These are phyloP conservation scores for Parietaria judaica DNA, from an alignment of 306 rosid genomes.

Conservation along the genomic window DNA sequence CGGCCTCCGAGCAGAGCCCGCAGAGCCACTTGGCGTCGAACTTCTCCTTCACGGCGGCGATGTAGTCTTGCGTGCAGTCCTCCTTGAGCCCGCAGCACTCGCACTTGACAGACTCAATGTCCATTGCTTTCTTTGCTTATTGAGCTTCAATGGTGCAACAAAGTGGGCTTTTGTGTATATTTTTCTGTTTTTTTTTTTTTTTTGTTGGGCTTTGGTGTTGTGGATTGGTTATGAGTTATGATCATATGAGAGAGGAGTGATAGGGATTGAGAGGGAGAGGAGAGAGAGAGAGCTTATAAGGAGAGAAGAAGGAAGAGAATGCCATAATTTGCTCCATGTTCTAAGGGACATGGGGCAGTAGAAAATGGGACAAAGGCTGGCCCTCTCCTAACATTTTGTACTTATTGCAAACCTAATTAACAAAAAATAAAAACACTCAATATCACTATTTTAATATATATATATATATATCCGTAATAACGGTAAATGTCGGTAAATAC, in stretches of 20 bases:
- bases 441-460: background rate
- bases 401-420: slow-evolving; percentile 24
- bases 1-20: slow-evolving; percentile 98
- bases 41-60: slow-evolving; percentile 54
- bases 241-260: background rate
- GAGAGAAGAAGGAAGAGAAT: slow-evolving; percentile 17
- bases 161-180: slow-evolving; percentile 23
- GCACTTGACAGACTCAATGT: slow-evolving; percentile 78
- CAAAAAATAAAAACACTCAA: slow-evolving; percentile 7
- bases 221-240: slow-evolving; percentile 18
- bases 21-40: slow-evolving; percentile 93
- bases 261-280: background rate
- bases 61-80: slow-evolving; percentile 87
- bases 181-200: slow-evolving; percentile 15
- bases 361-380: slow-evolving; percentile 45
- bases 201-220: slow-evolving; percentile 19
- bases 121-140: slow-evolving; percentile 43
- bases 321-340: slow-evolving; percentile 98
- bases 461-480: too few relatives aligned
- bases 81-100: slow-evolving; percentile 95
- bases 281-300: slow-evolving; percentile 22
- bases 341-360: slow-evolving; percentile 65
- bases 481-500: too few relatives aligned
- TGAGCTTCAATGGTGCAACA: slow-evolving; percentile 32
- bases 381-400: slow-evolving; percentile 40